phyloP scores from a whole-genome alignment of 306 rosid species.

The Sesbania bispinosa region DNA sequence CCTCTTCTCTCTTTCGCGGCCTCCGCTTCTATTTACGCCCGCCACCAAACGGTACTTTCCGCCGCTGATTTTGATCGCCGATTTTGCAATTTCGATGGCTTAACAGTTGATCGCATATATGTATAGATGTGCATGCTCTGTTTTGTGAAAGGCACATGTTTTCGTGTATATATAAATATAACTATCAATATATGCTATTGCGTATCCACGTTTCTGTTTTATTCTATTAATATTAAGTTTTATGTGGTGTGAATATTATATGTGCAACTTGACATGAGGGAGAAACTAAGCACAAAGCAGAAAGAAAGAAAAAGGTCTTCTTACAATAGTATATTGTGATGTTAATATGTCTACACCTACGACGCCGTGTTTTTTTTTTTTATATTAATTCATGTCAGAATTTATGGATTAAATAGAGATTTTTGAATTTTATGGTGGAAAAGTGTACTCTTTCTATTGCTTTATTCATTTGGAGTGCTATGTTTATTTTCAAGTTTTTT shows the following conservation, averaged over 20 bases:
- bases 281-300: not conserved
- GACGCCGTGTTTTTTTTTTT: not conserved
- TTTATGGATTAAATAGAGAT: too few relatives aligned
- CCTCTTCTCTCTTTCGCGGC: not conserved
- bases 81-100: not conserved
- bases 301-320: not conserved
- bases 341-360: not conserved
- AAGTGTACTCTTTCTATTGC: too few relatives aligned
- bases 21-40: not conserved
- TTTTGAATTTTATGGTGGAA: too few relatives aligned
- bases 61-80: not conserved
- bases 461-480: too few relatives aligned
- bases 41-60: not conserved
- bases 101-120: not conserved
- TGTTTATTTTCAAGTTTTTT: too few relatives aligned
- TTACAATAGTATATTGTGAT: not conserved
- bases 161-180: not conserved
- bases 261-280: slow-evolving; percentile 19
- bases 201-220: not conserved
- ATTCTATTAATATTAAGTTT: slow-evolving; percentile 2
- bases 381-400: too few relatives aligned
- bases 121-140: not conserved
- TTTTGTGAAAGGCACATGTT: not conserved
- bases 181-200: not conserved
- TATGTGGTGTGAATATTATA: not conserved